These are phyloP conservation scores for Agapanthus africanus DNA, from an alignment of 106 monocot genomes.

Conservation along the genomic window DNA sequence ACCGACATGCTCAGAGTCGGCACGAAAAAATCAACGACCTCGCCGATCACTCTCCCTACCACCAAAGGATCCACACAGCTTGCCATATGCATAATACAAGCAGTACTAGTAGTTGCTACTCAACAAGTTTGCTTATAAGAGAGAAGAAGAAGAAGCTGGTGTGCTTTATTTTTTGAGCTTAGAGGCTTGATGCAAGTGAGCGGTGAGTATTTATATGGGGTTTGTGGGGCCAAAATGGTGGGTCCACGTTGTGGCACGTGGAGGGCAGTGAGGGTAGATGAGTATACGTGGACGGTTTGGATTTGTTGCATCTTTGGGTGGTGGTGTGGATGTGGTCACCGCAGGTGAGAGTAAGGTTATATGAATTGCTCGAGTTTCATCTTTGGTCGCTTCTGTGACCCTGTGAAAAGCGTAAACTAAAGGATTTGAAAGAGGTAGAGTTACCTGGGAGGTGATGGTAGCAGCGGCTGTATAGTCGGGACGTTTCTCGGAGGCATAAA, in stretches of 20 bases:
- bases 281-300: too few relatives aligned
- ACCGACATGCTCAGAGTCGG: slow-evolving; percentile 49
- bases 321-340: slow-evolving; percentile 1
- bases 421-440: too few relatives aligned
- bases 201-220: background rate
- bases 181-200: background rate
- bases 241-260: slow-evolving; percentile 2
- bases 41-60: slow-evolving; percentile 75
- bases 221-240: background rate
- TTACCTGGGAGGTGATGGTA: too few relatives aligned
- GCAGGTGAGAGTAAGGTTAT: background rate
- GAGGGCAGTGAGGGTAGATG: background rate
- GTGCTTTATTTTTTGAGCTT: background rate
- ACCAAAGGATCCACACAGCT: slow-evolving; percentile 54
- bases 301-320: too few relatives aligned
- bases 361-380: too few relatives aligned
- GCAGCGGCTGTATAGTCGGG: too few relatives aligned
- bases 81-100: slow-evolving; percentile 22
- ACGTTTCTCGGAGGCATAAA: too few relatives aligned
- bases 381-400: too few relatives aligned
- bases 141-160: background rate
- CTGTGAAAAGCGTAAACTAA: too few relatives aligned
- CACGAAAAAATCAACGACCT: slow-evolving; percentile 76
- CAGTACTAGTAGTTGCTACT: too few relatives aligned
- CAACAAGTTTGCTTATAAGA: too few relatives aligned